phyloP scores from a whole-genome alignment of 345 rosid species.

The Eucalyptus curtisii region DNA sequence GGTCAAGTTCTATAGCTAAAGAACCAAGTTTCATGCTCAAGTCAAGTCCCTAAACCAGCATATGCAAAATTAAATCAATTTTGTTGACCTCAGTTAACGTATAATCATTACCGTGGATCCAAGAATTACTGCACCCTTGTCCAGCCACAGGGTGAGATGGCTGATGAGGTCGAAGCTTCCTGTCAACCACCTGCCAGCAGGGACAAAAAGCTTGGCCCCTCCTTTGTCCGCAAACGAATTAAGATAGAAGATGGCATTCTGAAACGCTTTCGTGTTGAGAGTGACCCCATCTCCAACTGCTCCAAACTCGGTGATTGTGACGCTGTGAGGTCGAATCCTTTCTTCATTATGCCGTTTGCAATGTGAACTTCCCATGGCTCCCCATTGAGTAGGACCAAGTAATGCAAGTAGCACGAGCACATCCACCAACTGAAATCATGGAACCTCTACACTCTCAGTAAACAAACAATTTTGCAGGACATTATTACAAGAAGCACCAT shows the following conservation, averaged over 20 bases:
- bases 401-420: slow-evolving; percentile 61
- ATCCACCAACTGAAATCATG: slow-evolving; percentile 50
- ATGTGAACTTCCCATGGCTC: slow-evolving; percentile 28
- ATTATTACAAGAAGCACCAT: not conserved
- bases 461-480: not conserved
- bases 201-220: slow-evolving; percentile 96
- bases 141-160: slow-evolving; percentile 87
- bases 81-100: not conserved
- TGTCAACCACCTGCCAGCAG: slow-evolving; percentile 92
- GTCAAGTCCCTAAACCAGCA: not conserved
- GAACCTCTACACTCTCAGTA: not conserved
- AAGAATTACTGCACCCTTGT: slow-evolving; percentile 82
- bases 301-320: slow-evolving; percentile 94
- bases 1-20: not conserved
- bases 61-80: not conserved
- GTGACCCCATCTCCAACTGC: slow-evolving; percentile 96
- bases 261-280: slow-evolving; percentile 94
- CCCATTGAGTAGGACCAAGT: slow-evolving; percentile 30
- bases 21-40: not conserved
- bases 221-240: slow-evolving; percentile 95
- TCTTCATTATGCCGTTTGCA: slow-evolving; percentile 36
- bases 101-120: slow-evolving; percentile 52
- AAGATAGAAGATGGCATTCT: slow-evolving; percentile 95
- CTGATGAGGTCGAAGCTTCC: slow-evolving; percentile 97
- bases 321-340: slow-evolving; percentile 78